Evolutionary conservation across 1,284 basidiomycete genomes (phyloP).

Genomic region (Ceratobasidium sp.): DNA sequence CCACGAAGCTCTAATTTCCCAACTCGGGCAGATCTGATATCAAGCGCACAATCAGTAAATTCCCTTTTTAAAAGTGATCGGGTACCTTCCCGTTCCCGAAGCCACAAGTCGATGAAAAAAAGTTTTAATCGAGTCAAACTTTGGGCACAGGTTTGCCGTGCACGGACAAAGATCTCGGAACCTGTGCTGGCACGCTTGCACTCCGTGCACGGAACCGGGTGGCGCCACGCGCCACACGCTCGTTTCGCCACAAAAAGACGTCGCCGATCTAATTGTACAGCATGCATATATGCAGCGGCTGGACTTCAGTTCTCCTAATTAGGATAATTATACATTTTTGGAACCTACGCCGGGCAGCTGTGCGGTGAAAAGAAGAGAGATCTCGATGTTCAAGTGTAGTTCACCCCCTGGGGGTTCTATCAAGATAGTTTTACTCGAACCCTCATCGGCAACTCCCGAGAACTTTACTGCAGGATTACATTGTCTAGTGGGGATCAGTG

Average conservation of each 20-base stretch:
- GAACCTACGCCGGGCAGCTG: not conserved
- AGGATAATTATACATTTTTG: too few relatives aligned
- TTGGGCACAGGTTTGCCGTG: not conserved
- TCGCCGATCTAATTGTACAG: not conserved
- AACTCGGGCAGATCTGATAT: not conserved
- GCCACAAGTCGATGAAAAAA: not conserved
- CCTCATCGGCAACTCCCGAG: not conserved
- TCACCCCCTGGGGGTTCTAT: not conserved
- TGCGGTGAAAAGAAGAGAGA: not conserved
- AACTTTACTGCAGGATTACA: not conserved
- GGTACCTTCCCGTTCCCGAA: constrained; percentile 6
- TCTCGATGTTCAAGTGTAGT: not conserved
- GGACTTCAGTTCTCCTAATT: too few relatives aligned
- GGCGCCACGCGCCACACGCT: not conserved
- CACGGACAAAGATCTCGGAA: too few relatives aligned
- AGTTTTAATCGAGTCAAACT: not conserved
- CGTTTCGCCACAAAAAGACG: not conserved
- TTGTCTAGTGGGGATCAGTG: not conserved
- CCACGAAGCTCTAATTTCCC: too few relatives aligned
- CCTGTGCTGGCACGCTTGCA: too few relatives aligned
- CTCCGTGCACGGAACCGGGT: not conserved
- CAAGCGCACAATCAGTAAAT: not conserved
- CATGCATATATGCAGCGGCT: not conserved
- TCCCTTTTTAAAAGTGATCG: not conserved
- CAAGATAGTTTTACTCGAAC: not conserved